A percentile compares a stretch with the other conserved stretches of the same genome.
Evolutionary conservation across 1,284 basidiomycete species (phyloP).

Genomic region (Prillingera fragicola): DNA sequence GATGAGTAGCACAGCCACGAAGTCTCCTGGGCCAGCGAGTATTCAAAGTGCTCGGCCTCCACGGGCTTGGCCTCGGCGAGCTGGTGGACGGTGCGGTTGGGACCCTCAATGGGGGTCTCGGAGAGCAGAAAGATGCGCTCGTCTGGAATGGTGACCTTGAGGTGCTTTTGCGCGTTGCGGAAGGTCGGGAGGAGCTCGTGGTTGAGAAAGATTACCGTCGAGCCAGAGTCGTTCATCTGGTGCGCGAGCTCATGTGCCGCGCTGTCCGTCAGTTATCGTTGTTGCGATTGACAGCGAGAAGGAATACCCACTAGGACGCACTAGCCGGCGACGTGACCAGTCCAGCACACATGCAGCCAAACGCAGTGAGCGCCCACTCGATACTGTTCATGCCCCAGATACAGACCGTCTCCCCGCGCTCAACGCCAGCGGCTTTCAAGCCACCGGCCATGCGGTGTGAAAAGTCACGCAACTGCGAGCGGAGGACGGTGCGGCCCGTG

Average conservation of each 20-base stretch:
- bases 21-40: constrained; percentile 1
- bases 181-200: constrained; percentile 52
- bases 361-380: constrained; percentile 58
- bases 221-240: constrained; percentile 53
- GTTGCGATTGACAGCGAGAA: constrained; percentile 53
- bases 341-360: constrained; percentile 51
- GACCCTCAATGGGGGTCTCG: no score
- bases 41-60: constrained; percentile 15
- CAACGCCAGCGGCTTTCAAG: constrained; percentile 42
- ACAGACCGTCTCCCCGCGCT: constrained; percentile 34
- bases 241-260: constrained; percentile 40
- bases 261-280: constrained; percentile 12
- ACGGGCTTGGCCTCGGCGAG: constrained; percentile 3
- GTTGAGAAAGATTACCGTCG: constrained; percentile 55
- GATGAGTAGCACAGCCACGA: constrained; percentile 58
- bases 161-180: constrained; percentile 24
- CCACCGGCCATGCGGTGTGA: constrained; percentile 58
- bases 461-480: constrained; percentile 55
- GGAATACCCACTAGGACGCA: constrained; percentile 35
- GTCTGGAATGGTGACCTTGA: background rate
- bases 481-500: constrained; percentile 56
- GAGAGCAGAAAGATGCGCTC: constrained; percentile 16
- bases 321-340: constrained; percentile 38
- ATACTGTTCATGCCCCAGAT: constrained; percentile 55
- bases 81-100: constrained; percentile 8